Evolutionary conservation across 768 basidiomycete species (phyloP), one percentile per base, ranked within the genome.

Genomic region (Auricularia heimuer): DNA sequence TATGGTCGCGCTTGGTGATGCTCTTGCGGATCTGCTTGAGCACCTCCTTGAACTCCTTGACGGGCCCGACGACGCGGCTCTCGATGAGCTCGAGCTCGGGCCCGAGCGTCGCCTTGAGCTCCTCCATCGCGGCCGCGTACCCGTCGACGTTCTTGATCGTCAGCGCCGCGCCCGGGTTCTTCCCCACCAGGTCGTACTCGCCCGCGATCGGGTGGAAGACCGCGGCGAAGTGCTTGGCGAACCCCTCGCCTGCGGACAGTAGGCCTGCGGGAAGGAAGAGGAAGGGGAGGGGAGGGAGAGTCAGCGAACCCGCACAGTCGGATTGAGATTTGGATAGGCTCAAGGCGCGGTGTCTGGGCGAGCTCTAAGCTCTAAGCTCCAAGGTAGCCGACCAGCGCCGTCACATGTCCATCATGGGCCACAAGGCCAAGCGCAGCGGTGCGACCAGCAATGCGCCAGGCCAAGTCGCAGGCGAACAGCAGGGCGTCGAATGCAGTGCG

Each of bases 71-170:
- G 64, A 99, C 85, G 68, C 95, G 81, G 67, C 85, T 88, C 67
- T 94, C 89, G 72, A 99, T 94, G 65, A 99, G 82, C 75, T 99
- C 95, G 18, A 99, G 81, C 76, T 99, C 97, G 4, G 97, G 97
- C 10, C 83, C 76, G 61, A 98, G 80, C 12, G 90, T 79, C 36
- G 87, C 77, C 64, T 86, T 84, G 68, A 99, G 80, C 71, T 97
- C 95, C 67, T 91, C 87, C 85, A 96, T 85, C 33, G 86, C 77
- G 14, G 78, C 78, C 68, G 88, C 82, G 71, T 92, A 94, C 62
- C 81, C 76, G 37, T 85, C 83, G 61, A 91, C 89, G 72, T 88
- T 93, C 65, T 82, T 81, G 66, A 98, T 81, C 0, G 94, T 95
- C 56, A 86, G 83, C 54, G 81, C 83, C 3, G 89, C 79, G 8